A percentile compares a stretch with the other conserved stretches of the same genome.
phyloP scores from a whole-genome alignment of 495 filamentous ascomycete genomes.

The Ramalina intermedia region DNA sequence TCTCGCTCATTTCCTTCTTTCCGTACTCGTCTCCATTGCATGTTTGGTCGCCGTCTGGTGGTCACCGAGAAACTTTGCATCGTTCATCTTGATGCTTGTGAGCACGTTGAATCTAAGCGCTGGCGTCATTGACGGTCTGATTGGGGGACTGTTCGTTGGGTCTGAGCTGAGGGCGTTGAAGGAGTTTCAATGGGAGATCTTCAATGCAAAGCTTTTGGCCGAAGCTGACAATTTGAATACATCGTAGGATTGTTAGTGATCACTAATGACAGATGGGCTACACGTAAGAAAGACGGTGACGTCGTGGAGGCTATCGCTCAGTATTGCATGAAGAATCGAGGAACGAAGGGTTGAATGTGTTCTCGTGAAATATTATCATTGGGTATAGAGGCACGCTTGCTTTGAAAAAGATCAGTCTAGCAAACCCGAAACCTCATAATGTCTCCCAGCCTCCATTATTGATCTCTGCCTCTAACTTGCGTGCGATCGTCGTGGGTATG shows the following conservation, averaged over 20 bases:
- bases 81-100: slow-evolving; percentile 67
- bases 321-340: not conserved
- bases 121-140: slow-evolving; percentile 69
- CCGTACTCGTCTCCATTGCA: slow-evolving; percentile 47
- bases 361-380: no score
- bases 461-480: slow-evolving; percentile 84
- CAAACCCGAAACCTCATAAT: slow-evolving; percentile 22
- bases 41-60: slow-evolving; percentile 80
- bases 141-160: slow-evolving; percentile 74
- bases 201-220: slow-evolving; percentile 39
- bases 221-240: not conserved
- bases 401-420: no score
- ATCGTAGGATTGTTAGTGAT: no score
- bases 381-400: no score
- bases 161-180: slow-evolving; percentile 70
- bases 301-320: no score
- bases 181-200: slow-evolving; percentile 91
- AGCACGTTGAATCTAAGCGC: slow-evolving; percentile 60
- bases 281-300: no score
- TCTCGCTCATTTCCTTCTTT: slow-evolving; percentile 54
- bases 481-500: slow-evolving; percentile 74
- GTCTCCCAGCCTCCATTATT: slow-evolving; percentile 98
- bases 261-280: no score
- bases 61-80: slow-evolving; percentile 54
- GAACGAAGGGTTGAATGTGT: no score